Base-by-base conservation (phyloP, 331 rosid species). In the Phaseolus coccineus region DNA sequence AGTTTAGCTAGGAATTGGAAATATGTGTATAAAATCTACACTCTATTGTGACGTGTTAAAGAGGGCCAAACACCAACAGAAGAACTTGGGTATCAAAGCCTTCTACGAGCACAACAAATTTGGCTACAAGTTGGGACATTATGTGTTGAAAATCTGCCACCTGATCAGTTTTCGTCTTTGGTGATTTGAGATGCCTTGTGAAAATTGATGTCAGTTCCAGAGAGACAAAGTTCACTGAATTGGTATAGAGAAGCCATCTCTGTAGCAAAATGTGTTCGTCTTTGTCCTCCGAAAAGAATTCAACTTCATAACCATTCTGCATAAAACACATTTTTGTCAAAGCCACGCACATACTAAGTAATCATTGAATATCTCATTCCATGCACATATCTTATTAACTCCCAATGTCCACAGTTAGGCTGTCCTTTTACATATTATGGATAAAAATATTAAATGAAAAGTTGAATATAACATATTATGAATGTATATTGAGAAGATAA, bases 281-380 rank as follows among this genome's bases (percentile, higher is more conserved):
- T 81, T 87, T 82, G 51, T 86, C 87, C 91, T 80, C 80, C 13
- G 83, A 83, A 82, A 80, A 79, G 82, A 78, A 78, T 76, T 80
- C 83, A 74, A 70, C 72, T 22, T 58, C 53, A n/a, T 33, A 40
- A 33, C 76, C 74, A 55, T 42, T 87, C 93, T 91, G 88, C n/a
- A 68, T 31, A 59, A 51, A 46, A 77, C 11, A 67, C 53, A 64
- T 28, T 19, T 25, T 42, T 40, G 57, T 69, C 71, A 66, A 72
- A 28, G 27, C 63, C 73, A 81, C 59, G 33, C 55, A 68, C 19
- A 64, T 40, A 40, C 12, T 11, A 15, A 69, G 77, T 27, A 50
- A 66, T 25, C 67, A 72, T 4, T 10, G 14, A 33, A 78, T 33
- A n/a, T 15, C 65, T 4, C 55, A 67, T 39, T 73, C 74, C 65